Conservation (phyloP, 768 basidiomycete species). For the Dendrothele bispora region DNA sequence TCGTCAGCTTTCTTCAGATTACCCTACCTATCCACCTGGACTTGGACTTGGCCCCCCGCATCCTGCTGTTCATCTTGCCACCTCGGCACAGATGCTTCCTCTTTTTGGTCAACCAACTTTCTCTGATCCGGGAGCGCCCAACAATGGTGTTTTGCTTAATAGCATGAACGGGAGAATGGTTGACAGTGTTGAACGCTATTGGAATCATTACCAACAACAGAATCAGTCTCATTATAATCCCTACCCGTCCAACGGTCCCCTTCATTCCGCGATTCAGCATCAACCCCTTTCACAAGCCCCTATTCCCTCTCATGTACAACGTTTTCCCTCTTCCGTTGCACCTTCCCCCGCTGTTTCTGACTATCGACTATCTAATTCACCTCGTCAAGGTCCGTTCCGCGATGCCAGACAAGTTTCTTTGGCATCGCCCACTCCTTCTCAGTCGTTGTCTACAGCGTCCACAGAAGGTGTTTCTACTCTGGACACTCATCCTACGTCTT, state of each 20-base stretch:
- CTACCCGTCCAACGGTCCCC: constrained; percentile 32
- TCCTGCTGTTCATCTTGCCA: constrained; percentile 6
- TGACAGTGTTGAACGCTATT: constrained; percentile 44
- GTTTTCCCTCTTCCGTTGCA: constrained; percentile 15
- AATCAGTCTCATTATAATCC: constrained; percentile 3
- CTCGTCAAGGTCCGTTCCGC: constrained; percentile 20
- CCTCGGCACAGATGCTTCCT: too few species aligned
- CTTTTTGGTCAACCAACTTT: constrained; percentile 21
- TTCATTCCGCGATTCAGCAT: too few species aligned
- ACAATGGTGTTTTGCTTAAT: constrained; percentile 12
- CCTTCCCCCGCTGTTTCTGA: not conserved
- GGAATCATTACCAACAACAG: constrained; percentile 31
- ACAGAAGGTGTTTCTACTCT: not conserved
- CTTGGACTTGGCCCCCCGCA: constrained; percentile 6
- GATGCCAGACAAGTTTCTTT: constrained; percentile 6
- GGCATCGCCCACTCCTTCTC: not conserved
- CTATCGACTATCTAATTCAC: not conserved
- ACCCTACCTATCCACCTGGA: constrained; percentile 15
- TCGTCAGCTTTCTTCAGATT: constrained; percentile 17
- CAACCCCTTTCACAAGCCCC: not conserved
- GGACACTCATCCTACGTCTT: constrained; percentile 33
- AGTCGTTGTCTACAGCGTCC: not conserved
- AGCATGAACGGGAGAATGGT: constrained; percentile 30
- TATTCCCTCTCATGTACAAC: not conserved
- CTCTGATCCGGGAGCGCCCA: constrained; percentile 36